Percentiles rank a stretch among this genome's conserved stretches.
Conservation (phyloP, 2,329 filamentous ascomycete species). For the Cordyceps farinosa region DNA sequence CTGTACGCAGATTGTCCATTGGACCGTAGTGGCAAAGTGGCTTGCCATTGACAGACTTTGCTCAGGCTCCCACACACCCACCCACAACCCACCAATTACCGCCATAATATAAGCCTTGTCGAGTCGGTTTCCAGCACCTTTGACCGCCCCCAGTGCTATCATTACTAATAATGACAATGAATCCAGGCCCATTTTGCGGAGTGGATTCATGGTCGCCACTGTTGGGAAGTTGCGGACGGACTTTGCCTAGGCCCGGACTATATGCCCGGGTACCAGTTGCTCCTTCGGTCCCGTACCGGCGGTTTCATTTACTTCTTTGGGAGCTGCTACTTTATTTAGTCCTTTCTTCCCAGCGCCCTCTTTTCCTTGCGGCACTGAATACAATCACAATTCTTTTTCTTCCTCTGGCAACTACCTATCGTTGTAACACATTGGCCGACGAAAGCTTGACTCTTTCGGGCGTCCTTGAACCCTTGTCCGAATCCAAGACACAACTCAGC, state of each 20-base stretch:
- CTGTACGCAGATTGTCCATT: slow-evolving; percentile 2
- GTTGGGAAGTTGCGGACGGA: slow-evolving; percentile 1
- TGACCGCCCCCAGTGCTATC: neutral
- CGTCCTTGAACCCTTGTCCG: neutral
- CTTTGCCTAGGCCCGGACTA: slow-evolving; percentile 13
- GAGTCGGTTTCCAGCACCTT: neutral
- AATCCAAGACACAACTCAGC: neutral
- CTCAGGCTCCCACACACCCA: neutral
- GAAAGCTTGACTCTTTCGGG: neutral
- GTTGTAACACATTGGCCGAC: too few species aligned
- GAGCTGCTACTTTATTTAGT: neutral
- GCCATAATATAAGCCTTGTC: neutral
- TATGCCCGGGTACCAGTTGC: slow-evolving; percentile 6
- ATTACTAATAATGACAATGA: slow-evolving; percentile 3
- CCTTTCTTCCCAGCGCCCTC: neutral
- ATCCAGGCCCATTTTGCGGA: slow-evolving; percentile 2
- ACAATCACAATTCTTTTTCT: too few species aligned
- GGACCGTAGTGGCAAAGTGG: neutral
- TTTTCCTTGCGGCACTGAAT: neutral
- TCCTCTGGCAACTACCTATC: neutral
- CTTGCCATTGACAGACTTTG: neutral
- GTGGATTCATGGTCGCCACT: slow-evolving; percentile 13
- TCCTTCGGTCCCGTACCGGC: slow-evolving; percentile 16
- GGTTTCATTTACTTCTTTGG: neutral
- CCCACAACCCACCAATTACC: neutral